Evolutionary conservation across 148 eudicot species (phyloP).

Genomic region (Cornus suecica): DNA sequence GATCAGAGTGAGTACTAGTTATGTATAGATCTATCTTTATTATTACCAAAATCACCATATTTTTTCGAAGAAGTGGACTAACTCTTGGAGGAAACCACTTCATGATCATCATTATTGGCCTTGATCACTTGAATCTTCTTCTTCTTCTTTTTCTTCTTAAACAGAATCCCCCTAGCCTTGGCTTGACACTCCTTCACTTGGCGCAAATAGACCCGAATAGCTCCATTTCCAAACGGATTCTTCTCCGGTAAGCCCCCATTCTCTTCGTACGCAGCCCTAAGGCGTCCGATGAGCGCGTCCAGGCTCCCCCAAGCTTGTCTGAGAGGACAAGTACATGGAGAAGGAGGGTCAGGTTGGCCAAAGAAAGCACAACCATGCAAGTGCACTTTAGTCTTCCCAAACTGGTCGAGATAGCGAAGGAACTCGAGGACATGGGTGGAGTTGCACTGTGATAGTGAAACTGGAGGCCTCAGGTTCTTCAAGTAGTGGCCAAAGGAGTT

Average conservation of each 20-base stretch:
- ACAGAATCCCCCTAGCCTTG: slow-evolving; percentile 60
- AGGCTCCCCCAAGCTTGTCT: slow-evolving; percentile 76
- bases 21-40: background rate
- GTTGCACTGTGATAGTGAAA: slow-evolving; percentile 44
- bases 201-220: slow-evolving; percentile 49
- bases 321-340: slow-evolving; percentile 60
- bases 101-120: background rate
- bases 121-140: slow-evolving; percentile 16
- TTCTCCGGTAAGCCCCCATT: slow-evolving; percentile 55
- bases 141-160: slow-evolving; percentile 65
- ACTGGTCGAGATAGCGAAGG: slow-evolving; percentile 59
- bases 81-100: slow-evolving; percentile 15
- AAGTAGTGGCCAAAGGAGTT: slow-evolving; percentile 68
- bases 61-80: slow-evolving; percentile 1
- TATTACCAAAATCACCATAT: background rate
- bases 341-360: slow-evolving; percentile 69
- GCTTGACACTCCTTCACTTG: slow-evolving; percentile 66
- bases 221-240: slow-evolving; percentile 65
- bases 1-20: background rate
- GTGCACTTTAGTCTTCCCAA: slow-evolving; percentile 71
- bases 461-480: slow-evolving; percentile 56
- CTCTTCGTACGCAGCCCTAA: slow-evolving; percentile 64
- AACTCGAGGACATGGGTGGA: slow-evolving; percentile 60
- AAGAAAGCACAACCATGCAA: slow-evolving; percentile 50
- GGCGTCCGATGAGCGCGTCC: slow-evolving; percentile 58